phyloP scores from a whole-genome alignment of 73 alveolate genomes.

The Uronychia setigera region DNA sequence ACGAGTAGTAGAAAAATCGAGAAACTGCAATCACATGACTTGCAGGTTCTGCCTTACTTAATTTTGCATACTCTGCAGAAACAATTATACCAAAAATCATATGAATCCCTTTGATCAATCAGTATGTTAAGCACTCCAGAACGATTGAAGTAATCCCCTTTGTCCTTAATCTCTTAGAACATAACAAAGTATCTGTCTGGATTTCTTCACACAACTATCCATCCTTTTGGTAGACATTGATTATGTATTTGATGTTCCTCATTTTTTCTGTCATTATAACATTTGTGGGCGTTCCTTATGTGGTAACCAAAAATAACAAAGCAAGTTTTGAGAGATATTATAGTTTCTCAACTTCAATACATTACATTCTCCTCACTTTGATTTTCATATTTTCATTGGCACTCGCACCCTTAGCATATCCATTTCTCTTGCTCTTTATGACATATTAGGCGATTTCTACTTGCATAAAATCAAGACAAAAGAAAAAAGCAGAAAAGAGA shows the following conservation, averaged over 20 bases:
- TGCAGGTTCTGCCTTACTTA: slow-evolving; percentile 7
- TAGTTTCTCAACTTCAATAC: neutral
- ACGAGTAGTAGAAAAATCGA: slow-evolving; percentile 6
- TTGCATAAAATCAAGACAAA: no score
- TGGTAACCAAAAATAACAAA: neutral
- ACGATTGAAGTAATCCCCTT: neutral
- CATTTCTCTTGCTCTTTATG: no score
- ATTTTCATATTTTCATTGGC: no score
- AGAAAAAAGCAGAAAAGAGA: no score
- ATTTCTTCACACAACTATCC: neutral
- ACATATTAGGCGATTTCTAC: no score
- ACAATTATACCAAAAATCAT: slow-evolving; percentile 8
- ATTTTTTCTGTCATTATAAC: neutral
- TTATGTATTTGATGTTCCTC: neutral
- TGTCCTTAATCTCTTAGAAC: neutral
- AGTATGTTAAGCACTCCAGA: neutral
- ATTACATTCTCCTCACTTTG: neutral
- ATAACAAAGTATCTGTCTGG: neutral
- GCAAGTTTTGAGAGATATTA: neutral
- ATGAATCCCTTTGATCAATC: slow-evolving; percentile 13
- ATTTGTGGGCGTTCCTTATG: neutral
- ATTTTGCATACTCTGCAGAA: slow-evolving; percentile 18
- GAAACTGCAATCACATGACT: slow-evolving; percentile 23
- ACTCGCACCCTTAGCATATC: no score
- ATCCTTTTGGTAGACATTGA: neutral